Base-by-base conservation (phyloP, 176 grass and related monocot genomes). In the Bromus sterilis region DNA sequence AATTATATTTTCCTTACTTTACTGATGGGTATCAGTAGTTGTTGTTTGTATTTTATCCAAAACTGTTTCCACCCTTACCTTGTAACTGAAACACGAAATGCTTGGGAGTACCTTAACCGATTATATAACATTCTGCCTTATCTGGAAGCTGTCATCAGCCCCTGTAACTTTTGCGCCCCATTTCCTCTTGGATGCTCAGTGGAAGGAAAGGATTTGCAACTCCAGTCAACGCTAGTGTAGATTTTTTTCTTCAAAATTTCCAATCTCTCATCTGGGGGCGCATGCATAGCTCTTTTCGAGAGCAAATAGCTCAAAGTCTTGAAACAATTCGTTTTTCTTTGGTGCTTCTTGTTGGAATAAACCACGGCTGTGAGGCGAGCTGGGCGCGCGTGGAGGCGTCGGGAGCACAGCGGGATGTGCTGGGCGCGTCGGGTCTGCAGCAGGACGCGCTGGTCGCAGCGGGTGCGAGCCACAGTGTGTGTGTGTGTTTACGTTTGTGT, bases 181-280 rank as follows among this genome's bases (percentile, higher is more conserved):
- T 80, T 28, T 51, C 26, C 23, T 56, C n/a, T 80, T 20, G 46
- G 24, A 71, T 71, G 16, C 66, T 71, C 35, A 41, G 48, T 30
- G 65, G 7, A 57, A 42, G 33, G 40, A 72, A 61, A 71, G 35
- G 25, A 66, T n/a, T 57, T 44, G 35, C 26, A 82, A 59, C 66
- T 82, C 63, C 56, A 36, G 33, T 40, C 32, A 67, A 39, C 35
- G 56, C 24, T 12, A 81, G 9, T 59, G 35, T 25, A 44, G 14
- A 80, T 20, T 68, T 80, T 82, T 37, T 83, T n/a, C n/a, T 83
- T 48, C 1, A 10, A 32, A 78, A 30, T 34, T 51, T 46, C 56
- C 25, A 30, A 21, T 81, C 5, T 3, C 65, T 70, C 40, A 63
- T 29, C 28, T 13, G 49, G 77, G 9, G 25, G 28, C 51, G 71